Conservation (phyloP, 345 rosid species). For the Hevea brasiliensis region DNA sequence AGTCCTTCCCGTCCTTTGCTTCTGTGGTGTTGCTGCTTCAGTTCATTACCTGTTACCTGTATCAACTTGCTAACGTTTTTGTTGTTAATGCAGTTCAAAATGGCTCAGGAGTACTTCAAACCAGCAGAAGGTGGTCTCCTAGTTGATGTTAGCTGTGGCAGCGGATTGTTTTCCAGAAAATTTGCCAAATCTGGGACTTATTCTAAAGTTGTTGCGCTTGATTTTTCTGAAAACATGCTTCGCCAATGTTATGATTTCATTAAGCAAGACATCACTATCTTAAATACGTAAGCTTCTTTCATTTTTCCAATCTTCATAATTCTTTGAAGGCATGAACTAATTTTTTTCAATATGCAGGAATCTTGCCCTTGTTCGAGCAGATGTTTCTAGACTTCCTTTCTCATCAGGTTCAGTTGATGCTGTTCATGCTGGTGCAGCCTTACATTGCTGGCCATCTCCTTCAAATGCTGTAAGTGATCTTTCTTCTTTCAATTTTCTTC, state of each 20-base stretch:
- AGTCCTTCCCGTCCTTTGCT: not conserved
- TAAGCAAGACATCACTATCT: conserved; percentile 52
- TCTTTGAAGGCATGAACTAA: conserved; percentile 1
- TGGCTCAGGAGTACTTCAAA: conserved; percentile 93
- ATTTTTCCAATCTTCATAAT: not conserved
- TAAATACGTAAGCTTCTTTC: conserved; percentile 34
- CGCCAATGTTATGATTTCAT: conserved; percentile 86
- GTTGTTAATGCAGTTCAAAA: conserved; percentile 61
- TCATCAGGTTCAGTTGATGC: conserved; percentile 81
- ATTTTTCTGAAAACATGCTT: conserved; percentile 95
- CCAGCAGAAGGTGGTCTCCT: conserved; percentile 71
- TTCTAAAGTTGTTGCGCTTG: conserved; percentile 83
- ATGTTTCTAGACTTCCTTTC: conserved; percentile 86
- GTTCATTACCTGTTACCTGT: not conserved
- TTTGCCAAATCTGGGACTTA: conserved; percentile 71
- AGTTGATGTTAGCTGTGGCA: conserved; percentile 95
- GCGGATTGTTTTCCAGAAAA: conserved; percentile 90
- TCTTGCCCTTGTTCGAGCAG: conserved; percentile 91
- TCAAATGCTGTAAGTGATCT: conserved; percentile 72
- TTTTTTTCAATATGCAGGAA: conserved; percentile 45
- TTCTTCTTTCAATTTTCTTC: not conserved
- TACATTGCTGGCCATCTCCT: conserved; percentile 96
- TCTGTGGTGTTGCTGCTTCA: not conserved
- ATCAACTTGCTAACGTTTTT: conserved; percentile 4
- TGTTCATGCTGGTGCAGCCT: conserved; percentile 92